Base-by-base conservation (phyloP, 176 grass and related monocot species). In the Poa pratensis region DNA sequence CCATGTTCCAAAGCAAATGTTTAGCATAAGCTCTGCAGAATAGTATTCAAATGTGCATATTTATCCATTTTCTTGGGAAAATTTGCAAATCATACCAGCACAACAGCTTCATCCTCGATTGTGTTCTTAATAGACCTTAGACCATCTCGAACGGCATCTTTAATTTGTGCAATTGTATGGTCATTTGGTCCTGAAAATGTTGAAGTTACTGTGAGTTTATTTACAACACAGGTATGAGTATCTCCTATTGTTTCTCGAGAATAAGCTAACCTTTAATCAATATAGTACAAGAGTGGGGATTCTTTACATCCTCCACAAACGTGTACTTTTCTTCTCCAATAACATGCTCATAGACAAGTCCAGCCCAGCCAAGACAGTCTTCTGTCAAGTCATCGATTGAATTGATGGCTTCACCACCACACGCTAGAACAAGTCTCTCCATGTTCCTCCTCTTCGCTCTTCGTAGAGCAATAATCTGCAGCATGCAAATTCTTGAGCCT, bases 241-340 rank as follows among this genome's bases (percentile, higher is more conserved):
- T 30, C 1, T 30, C 28, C 28, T 30, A 30, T 2, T 30, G 28
- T 30, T 30, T 30, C 28, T 49, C 9, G 26, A 81, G 49, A 75
- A 75, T n/a, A 73, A 82, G 53, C 51, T 34, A 85, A 98, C 96
- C 93, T 98, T 98, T 98, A 69, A 95, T 98, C 83, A 98, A 81
- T 73, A 98, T 98, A 19, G 96, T 98, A 84, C 96, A 98, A 80
- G 96, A 98, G 50, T 28, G 91, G 77, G 96, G 93, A 20, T 98
- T 98, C 73, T 95, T 98, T 7, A 98, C 93, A 59, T 95, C 86
- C 85, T 98, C 96, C 76, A 98, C 91, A 82, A 98, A 98, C 5
- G 93, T 98, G 70, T 98, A 98, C 65, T 98, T 98, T 18, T 98
- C 93, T 94, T 98, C 96, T 66, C 96, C 96, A 79, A 98, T 91